Evolutionary conservation across 495 filamentous ascomycete genomes (phyloP), one percentile per base, ranked within the genome.

Genomic region (Aspergillus egyptiacus): DNA sequence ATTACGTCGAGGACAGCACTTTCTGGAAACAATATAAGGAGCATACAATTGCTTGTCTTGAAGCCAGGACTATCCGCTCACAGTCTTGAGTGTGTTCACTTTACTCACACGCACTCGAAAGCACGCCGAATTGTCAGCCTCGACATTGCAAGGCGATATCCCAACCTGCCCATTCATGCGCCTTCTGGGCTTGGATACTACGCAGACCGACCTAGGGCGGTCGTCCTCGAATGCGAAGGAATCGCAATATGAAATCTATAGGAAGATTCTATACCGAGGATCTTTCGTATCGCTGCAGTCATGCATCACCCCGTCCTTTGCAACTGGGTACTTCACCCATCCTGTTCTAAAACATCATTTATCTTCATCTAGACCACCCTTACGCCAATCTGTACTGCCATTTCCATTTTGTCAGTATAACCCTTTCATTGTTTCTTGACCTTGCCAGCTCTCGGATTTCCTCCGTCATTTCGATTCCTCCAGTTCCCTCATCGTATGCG

Each of bases 361-460:
- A 14, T 15, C 18, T n/a, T 25, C 28, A 40, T 23, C 31, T 42
- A 46, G 25, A 47, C 48, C n/a, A 37, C 40, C 13, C 23, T 30
- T 37, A 41, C 39, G 37, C 39, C 31, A 8, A 38, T 18, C 22
- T 19, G 42, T 36, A 15, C 11, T 32, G 43, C 27, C 11, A 17
- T 11, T 50, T 30, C 18, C 7, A 24, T 48, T 27, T 53, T 46
- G 43, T 43, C 31, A 53, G 35, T 53, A 57, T 57, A 57, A 50
- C 55, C 55, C 27, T 30, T n/a, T n/a, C 23, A 38, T 38, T 35
- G 22, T 37, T 53, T 47, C 19, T 46, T 50, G 45, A 53, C 19
- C 20, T 50, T 35, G 17, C 27, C 34, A 39, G 0, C 34, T 30
- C 17, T 27, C 7, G 25, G 5, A 5, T 27, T 5, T 27, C 25